Base-by-base conservation (phyloP, 2,329 filamentous ascomycete species). In the Alternaria alternata region DNA sequence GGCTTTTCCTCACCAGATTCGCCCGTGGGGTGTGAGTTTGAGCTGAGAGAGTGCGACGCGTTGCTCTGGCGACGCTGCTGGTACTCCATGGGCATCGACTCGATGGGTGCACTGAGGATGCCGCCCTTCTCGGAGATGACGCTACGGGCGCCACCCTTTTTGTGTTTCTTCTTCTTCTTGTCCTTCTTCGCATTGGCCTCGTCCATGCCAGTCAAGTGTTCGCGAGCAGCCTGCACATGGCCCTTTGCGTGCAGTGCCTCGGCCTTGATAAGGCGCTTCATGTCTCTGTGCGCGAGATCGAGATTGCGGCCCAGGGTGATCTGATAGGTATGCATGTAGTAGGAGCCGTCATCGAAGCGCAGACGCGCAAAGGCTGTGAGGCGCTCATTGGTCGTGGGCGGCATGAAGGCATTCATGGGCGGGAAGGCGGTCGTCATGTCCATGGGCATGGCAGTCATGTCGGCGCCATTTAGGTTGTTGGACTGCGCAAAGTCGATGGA, bases 311-410 rank as follows among this genome's bases (percentile, higher is more conserved):
- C 91, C 28, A 94, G 87, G 57, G 91, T 86, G 67, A 93, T 85
- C 53, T 87, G 84, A 68, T 89, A 89, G 1, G 90, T 92, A 52
- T 88, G 92, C 88, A 94, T 91, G 78, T 91, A 91, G 75, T 91
- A 93, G 57, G 88, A 86, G 72, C 90, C 90, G 80, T 94, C 91
- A 66, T 86, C 84, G 73, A 94, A 93, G 69, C 89, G 86, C 62
- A 94, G 81, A 72, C 88, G 88, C 41, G 87, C 88, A 75, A 87
- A 89, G 34, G 87, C 87, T 64, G 85, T 83, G 61, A 88, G 85
- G 51, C 73, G 73, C 61, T 77, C 72, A 53, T 77, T 65, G 59
- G 62, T 67, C 26, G 61, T 54, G 20, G 59, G 46, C 34, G 60
- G 63, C 53, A 62, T 55, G 57, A 68, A 57, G 28, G 62, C 54